These are phyloP conservation scores for Beverwykella pulmonaria DNA, from an alignment of 495 filamentous ascomycete genomes.

Conservation along the genomic window DNA sequence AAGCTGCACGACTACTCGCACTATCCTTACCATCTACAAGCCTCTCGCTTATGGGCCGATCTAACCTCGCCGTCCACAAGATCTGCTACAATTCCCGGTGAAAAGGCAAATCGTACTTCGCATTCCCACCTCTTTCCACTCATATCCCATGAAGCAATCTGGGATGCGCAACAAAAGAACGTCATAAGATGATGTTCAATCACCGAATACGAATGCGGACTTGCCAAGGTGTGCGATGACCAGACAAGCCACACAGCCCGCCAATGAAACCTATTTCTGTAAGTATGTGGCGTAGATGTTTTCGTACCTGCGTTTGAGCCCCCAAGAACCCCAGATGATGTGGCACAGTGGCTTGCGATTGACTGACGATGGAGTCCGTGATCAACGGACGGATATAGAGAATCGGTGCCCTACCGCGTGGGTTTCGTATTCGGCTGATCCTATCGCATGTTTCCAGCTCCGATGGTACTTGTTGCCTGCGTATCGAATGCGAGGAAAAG, in stretches of 20 bases:
- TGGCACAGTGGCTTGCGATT: background rate
- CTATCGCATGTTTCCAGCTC: background rate
- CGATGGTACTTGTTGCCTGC: background rate
- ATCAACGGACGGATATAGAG: background rate
- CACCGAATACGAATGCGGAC: constrained; percentile 33
- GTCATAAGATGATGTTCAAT: background rate
- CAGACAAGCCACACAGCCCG: constrained; percentile 1
- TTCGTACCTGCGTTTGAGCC: constrained; percentile 18
- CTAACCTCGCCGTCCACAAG: background rate
- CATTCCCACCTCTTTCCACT: constrained; percentile 9
- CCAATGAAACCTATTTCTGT: background rate
- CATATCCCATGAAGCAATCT: background rate
- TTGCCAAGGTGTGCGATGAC: constrained; percentile 11
- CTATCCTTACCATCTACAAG: background rate
- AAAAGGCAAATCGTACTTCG: constrained; percentile 10
- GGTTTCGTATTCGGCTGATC: background rate
- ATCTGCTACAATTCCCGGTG: background rate
- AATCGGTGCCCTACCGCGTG: too few species aligned
- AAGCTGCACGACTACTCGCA: background rate
- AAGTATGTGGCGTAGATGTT: constrained; percentile 6
- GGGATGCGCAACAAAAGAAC: background rate
- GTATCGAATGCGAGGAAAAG: background rate
- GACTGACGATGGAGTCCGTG: background rate
- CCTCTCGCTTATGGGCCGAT: background rate
- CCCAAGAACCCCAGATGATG: constrained; percentile 9